These are phyloP conservation scores for Hsuehochloa calcarea DNA, from an alignment of 176 grass and related monocot species.

Conservation along the genomic window DNA sequence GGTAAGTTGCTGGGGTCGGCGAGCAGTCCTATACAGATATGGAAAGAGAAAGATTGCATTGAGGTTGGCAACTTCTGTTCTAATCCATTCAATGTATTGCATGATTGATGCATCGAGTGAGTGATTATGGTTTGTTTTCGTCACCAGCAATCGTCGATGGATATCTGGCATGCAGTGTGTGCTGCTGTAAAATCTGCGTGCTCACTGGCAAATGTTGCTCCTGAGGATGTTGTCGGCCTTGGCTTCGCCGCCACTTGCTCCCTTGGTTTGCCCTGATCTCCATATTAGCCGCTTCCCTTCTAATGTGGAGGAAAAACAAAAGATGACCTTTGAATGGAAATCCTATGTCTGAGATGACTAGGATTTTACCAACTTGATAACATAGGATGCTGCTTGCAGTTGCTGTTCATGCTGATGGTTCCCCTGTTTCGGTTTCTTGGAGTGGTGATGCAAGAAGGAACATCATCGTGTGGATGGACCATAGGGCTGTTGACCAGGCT, in stretches of 20 bases:
- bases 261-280: slow-evolving; percentile 59
- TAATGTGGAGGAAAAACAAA: neutral
- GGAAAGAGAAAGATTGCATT: slow-evolving; percentile 91
- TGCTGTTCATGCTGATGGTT: slow-evolving; percentile 84
- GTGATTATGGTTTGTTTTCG: slow-evolving; percentile 1
- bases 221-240: slow-evolving; percentile 62
- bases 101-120: neutral
- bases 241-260: slow-evolving; percentile 94
- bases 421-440: slow-evolving; percentile 86
- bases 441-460: slow-evolving; percentile 85
- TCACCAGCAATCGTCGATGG: slow-evolving; percentile 82
- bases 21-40: slow-evolving; percentile 97
- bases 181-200: slow-evolving; percentile 73
- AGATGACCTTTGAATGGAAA: neutral
- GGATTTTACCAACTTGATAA: slow-evolving; percentile 14
- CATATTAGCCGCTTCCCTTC: neutral
- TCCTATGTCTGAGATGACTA: neutral
- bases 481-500: slow-evolving; percentile 81
- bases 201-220: slow-evolving; percentile 45
- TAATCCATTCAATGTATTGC: neutral
- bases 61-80: slow-evolving; percentile 55
- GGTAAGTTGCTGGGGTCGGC: slow-evolving; percentile 71
- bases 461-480: slow-evolving; percentile 98
- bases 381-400: slow-evolving; percentile 49
- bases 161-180: slow-evolving; percentile 95